These are phyloP conservation scores for Fusarium kyushuense DNA, from an alignment of 2,329 filamentous ascomycete genomes.

Conservation along the genomic window DNA sequence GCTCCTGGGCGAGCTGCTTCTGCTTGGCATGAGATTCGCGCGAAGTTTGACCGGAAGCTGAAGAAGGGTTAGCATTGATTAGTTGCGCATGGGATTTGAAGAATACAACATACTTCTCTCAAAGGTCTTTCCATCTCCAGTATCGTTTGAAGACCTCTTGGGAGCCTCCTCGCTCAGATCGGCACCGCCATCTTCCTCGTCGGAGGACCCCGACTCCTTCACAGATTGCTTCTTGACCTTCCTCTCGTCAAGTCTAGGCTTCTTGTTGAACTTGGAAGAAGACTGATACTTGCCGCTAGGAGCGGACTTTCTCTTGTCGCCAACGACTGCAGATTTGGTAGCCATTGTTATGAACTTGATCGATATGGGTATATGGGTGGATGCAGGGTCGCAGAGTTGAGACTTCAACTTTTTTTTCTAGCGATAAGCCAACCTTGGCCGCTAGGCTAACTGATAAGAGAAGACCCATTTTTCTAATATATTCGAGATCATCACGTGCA, in stretches of 20 bases:
- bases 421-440: constrained; percentile 37
- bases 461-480: constrained; percentile 8
- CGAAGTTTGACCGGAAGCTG: constrained; percentile 69
- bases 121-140: constrained; percentile 54
- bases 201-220: constrained; percentile 60
- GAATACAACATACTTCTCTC: constrained; percentile 56
- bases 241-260: constrained; percentile 59
- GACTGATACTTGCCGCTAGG: constrained; percentile 58
- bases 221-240: constrained; percentile 54
- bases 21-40: constrained; percentile 94
- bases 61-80: constrained; percentile 17
- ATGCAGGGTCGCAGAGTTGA: constrained; percentile 41
- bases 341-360: constrained; percentile 57
- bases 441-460: constrained; percentile 36
- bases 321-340: constrained; percentile 59
- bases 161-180: constrained; percentile 56
- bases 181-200: constrained; percentile 68
- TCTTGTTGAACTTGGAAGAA: constrained; percentile 61
- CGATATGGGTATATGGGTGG: constrained; percentile 24
- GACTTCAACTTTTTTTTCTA: constrained; percentile 46
- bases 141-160: constrained; percentile 53
- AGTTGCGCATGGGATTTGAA: not conserved
- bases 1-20: constrained; percentile 86
- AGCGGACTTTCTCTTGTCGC: constrained; percentile 69
- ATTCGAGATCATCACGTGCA: constrained; percentile 23